These are phyloP conservation scores for Solanum verrucosum DNA, from an alignment of 257 asterid species.

Conservation along the genomic window DNA sequence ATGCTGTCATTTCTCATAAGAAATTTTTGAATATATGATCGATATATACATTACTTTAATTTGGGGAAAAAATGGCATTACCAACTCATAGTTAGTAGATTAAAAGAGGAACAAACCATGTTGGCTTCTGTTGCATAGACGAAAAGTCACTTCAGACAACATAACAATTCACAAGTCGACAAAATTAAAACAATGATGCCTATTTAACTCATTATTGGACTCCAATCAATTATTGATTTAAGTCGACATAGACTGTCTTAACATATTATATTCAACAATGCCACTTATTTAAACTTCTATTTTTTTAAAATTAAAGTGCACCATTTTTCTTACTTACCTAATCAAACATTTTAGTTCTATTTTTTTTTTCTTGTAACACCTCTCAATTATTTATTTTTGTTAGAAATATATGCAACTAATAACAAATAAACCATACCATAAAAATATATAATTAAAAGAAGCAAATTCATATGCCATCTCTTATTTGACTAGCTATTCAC, in stretches of 20 bases:
- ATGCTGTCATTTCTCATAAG: neutral
- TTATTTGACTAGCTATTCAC: neutral
- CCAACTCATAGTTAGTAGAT: neutral
- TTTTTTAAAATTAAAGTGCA: neutral
- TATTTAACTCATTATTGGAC: neutral
- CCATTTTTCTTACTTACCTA: neutral
- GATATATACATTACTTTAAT: neutral
- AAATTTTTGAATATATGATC: neutral
- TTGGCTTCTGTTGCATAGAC: neutral
- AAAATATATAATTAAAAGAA: neutral
- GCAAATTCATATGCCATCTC: neutral
- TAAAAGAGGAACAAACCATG: neutral
- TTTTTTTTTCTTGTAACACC: neutral
- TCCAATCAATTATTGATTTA: neutral
- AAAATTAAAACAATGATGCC: neutral
- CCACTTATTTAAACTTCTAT: neutral
- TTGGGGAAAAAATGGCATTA: neutral
- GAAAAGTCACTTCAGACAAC: neutral
- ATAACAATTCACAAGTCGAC: neutral
- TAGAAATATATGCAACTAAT: neutral
- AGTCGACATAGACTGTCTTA: neutral
- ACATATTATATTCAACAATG: neutral
- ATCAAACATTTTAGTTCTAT: neutral
- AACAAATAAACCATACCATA: neutral
- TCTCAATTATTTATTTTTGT: neutral